Base-by-base conservation (phyloP, 2,329 filamentous ascomycete species). In the Coniochaeta prunicola region DNA sequence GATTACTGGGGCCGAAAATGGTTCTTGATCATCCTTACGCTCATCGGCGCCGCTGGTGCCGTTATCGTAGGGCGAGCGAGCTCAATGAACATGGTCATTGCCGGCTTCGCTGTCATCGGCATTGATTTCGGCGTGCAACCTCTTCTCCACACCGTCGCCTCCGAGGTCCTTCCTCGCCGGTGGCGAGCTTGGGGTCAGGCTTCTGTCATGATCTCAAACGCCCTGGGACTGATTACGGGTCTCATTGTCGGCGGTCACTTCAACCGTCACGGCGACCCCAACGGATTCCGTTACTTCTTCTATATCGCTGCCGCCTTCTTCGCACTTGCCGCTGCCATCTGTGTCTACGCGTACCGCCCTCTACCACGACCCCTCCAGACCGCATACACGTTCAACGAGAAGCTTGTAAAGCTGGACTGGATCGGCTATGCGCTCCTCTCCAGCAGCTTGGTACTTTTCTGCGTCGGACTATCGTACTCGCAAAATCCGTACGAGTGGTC, bases 1-100 rank as follows among this genome's bases (percentile, higher is more conserved):
- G 74, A 77, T 62, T 74, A 73, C 64, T 76, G 73, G 74, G 74
- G 74, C n/a, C 69, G 74, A 8, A 71, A 69, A 64, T 73, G 69
- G 70, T 71, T 76, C 58, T 68, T 77, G n/a, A 66, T 77, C 28
- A 56, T 68, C 21, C 65, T 70, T 10, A 74, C 68, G 1, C 30
- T 68, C 13, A 65, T 68, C 38, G 74, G 74, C 19, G 68, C 64
- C 19, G 58, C 72, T 2, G 74, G 74, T 1, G 70, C 63, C 8
- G 60, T 76, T 21, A 61, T 77, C n/a, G 68, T 76, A 13, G 64
- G 70, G 21, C 66, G 70, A 6, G 74, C 74, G 4, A 65, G 53
- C 24, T 63, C 62, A 28, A 72, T 75, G 64, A 64, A 64, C 59
- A 71, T 72, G 68, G 67, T 64, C 56, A 75, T 77, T 59, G 70